These are phyloP conservation scores for Nidula microcarpa DNA, from an alignment of 768 basidiomycete genomes.

Conservation along the genomic window DNA sequence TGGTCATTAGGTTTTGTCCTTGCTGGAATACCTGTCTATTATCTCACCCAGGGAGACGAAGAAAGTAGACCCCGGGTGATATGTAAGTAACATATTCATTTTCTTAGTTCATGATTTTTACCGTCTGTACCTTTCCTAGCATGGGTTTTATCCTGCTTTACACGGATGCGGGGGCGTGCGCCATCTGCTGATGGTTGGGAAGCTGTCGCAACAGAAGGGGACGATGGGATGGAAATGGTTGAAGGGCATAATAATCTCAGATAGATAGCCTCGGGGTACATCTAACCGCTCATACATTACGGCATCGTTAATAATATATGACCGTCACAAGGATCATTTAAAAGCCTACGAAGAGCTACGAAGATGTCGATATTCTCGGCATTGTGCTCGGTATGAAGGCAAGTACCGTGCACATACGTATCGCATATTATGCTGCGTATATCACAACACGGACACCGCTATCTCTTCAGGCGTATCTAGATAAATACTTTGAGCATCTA, in stretches of 20 bases:
- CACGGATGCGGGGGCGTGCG: slow-evolving; percentile 28
- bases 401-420: no score
- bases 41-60: slow-evolving; percentile 57
- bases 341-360: no score
- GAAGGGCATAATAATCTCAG: slow-evolving; percentile 1
- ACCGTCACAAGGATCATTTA: no score
- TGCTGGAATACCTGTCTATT: slow-evolving; percentile 80
- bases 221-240: slow-evolving; percentile 67
- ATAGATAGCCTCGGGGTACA: slow-evolving; percentile 3
- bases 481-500: no score
- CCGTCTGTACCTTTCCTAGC: not conserved
- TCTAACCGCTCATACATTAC: no score
- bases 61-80: slow-evolving; percentile 29
- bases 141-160: no score
- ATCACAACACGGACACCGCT: no score
- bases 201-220: slow-evolving; percentile 70
- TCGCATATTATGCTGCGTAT: no score
- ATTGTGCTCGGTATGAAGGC: no score
- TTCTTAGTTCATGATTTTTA: not conserved
- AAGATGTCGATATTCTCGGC: no score
- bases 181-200: slow-evolving; percentile 67
- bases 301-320: no score
- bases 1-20: slow-evolving; percentile 62
- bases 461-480: no score
- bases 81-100: not conserved